Evolutionary conservation across 192 early-diverging fungal genomes (phyloP), one percentile per base, ranked within the genome.

Genomic region (Gaertneriomyces sp.): DNA sequence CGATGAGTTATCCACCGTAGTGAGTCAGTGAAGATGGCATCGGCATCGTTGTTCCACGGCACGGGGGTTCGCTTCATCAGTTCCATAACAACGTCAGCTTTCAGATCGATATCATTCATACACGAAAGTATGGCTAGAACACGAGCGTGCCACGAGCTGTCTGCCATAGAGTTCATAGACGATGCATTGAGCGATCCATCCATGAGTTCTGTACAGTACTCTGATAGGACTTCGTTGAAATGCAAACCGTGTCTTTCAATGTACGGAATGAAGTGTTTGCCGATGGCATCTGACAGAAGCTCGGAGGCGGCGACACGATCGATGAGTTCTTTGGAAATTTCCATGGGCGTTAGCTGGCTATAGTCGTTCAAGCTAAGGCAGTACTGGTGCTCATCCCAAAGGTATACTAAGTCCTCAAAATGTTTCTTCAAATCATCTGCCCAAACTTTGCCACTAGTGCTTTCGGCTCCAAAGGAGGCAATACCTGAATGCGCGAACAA

Each of bases 291-390:
- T 8, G 19, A 40, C 11, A 90, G 68, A 16, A 85, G 75, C 63
- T 90, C 87, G 17, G 83, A 76, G 5, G 87, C 75, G 0, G 76
- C 69, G 6, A 81, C 84, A 7, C 86, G 75, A 58, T 90, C 87
- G 25, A 90, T 72, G 25, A 90, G 61, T 50, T 81, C 76, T 19
- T 81, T 67, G 20, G 87, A 81, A 50, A 81, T 81, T 3, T 61
- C 63, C 7, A 41, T 45, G 42, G 79, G 83, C 6, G 72, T 70
- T 25, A 78, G 52, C 61, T 76, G 64, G 11, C 72, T 76, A 61
- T 88, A 87, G 25, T 83, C 78, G 14, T 75, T 71, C 25, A 89
- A 72, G 1, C 70, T 52, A 9, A 86, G 61, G 5, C 45, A 52
- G 57, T 83, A 64, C 7, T 60, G 56, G 63, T 87, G 87, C 51